phyloP scores from a whole-genome alignment of 1,284 basidiomycete species.

The Rhodotorula sp. region DNA sequence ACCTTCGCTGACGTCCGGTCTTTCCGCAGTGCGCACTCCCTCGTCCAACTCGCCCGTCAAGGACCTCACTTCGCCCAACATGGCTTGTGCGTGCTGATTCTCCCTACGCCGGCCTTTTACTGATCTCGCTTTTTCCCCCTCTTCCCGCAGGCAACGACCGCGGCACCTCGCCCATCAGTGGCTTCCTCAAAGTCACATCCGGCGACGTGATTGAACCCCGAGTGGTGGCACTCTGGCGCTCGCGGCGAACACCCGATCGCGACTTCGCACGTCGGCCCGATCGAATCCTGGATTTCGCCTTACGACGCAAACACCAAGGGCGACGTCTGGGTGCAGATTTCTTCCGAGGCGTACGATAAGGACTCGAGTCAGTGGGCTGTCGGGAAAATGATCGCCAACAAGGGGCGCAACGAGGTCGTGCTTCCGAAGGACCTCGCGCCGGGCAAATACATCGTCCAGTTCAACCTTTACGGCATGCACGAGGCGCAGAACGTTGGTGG shows the following conservation, averaged over 20 bases:
- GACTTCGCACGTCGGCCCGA: slow-evolving; percentile 5
- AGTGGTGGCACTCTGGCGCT: slow-evolving; percentile 10
- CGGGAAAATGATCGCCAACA: slow-evolving; percentile 5
- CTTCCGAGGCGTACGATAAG: slow-evolving; percentile 6
- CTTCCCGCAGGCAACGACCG: slow-evolving; percentile 7
- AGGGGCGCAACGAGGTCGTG: not conserved
- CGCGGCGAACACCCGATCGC: slow-evolving; percentile 13
- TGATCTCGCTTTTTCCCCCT: too few relatives aligned
- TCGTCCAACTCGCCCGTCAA: slow-evolving; percentile 2
- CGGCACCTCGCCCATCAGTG: not conserved
- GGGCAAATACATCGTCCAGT: slow-evolving; percentile 17
- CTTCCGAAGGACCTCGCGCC: not conserved
- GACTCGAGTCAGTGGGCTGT: slow-evolving; percentile 6
- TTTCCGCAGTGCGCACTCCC: not conserved
- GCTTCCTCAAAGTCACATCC: not conserved
- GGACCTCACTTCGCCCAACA: not conserved
- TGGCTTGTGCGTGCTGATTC: not conserved
- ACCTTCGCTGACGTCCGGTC: not conserved
- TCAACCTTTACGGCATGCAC: slow-evolving; percentile 13
- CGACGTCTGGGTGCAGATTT: slow-evolving; percentile 15
- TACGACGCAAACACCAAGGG: not conserved
- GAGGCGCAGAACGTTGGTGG: not conserved
- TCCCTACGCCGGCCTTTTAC: too few relatives aligned
- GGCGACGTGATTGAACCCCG: slow-evolving; percentile 11
- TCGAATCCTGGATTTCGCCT: slow-evolving; percentile 12